These are phyloP conservation scores for Jaapia argillacea DNA, from an alignment of 768 basidiomycete species.

Conservation along the genomic window DNA sequence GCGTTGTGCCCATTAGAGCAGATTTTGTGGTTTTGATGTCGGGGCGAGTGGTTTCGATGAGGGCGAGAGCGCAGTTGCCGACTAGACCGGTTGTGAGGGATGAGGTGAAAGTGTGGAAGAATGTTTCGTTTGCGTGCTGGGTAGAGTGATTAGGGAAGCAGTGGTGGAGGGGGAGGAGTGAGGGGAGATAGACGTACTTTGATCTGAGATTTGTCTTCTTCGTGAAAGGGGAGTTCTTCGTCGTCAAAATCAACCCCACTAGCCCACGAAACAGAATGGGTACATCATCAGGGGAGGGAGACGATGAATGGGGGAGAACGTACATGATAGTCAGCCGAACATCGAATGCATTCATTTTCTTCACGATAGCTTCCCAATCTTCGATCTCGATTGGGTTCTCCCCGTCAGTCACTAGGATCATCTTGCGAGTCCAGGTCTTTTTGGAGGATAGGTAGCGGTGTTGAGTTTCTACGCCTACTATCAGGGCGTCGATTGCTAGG, in stretches of 20 bases:
- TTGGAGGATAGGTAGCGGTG: constrained; percentile 55
- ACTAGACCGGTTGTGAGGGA: constrained; percentile 39
- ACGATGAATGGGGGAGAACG: constrained; percentile 12
- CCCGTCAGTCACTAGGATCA: constrained; percentile 81
- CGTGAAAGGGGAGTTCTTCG: constrained; percentile 47
- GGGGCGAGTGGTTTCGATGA: constrained; percentile 50
- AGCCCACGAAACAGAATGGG: constrained; percentile 4
- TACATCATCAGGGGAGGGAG: background rate
- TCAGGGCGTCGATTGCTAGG: constrained; percentile 76
- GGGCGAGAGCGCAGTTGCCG: constrained; percentile 56
- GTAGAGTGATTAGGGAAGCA: background rate
- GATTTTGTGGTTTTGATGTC: constrained; percentile 65
- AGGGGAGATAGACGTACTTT: constrained; percentile 46
- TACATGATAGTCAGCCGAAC: constrained; percentile 68
- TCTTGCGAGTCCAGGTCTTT: constrained; percentile 77
- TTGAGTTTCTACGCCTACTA: constrained; percentile 81
- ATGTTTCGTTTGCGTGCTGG: constrained; percentile 67
- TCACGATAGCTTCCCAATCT: constrained; percentile 61
- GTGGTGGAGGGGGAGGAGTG: background rate
- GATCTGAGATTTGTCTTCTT: constrained; percentile 57
- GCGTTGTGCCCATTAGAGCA: constrained; percentile 43
- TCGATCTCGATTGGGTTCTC: constrained; percentile 63
- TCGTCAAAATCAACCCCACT: constrained; percentile 92
- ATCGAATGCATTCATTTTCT: constrained; percentile 50
- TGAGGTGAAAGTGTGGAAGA: constrained; percentile 41